Conservation (phyloP, 2,329 filamentous ascomycete genomes). For the Fusarium brevicatenulatum region DNA sequence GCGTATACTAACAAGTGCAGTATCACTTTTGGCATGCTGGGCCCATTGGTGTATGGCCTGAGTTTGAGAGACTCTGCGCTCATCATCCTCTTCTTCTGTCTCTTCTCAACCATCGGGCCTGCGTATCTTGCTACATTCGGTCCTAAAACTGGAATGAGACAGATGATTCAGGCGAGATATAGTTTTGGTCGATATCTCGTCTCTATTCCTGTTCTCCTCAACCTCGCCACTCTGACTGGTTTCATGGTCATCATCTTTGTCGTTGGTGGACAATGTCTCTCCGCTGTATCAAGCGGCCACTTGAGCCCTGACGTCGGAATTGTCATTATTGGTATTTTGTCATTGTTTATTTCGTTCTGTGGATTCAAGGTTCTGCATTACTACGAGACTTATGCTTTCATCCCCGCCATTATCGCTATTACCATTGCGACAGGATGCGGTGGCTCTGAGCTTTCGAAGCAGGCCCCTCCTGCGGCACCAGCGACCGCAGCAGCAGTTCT, state of each 20-base stretch:
- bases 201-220: slow-evolving; percentile 68
- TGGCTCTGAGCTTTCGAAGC: slow-evolving; percentile 59
- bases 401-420: slow-evolving; percentile 65
- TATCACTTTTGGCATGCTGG: slow-evolving; percentile 72
- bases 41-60: slow-evolving; percentile 64
- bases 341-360: slow-evolving; percentile 69
- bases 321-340: slow-evolving; percentile 66
- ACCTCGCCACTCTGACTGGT: slow-evolving; percentile 70
- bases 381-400: slow-evolving; percentile 68
- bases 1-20: slow-evolving; percentile 45
- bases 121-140: slow-evolving; percentile 68
- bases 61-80: slow-evolving; percentile 65
- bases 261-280: slow-evolving; percentile 68
- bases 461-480: slow-evolving; percentile 53
- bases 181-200: slow-evolving; percentile 69
- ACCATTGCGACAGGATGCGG: slow-evolving; percentile 65
- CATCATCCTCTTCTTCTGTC: slow-evolving; percentile 71
- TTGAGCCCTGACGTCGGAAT: slow-evolving; percentile 67
- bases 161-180: slow-evolving; percentile 73
- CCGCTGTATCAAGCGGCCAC: slow-evolving; percentile 60
- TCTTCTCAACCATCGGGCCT: slow-evolving; percentile 63
- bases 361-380: slow-evolving; percentile 67
- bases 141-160: slow-evolving; percentile 70
- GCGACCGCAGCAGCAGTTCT: slow-evolving; percentile 60
- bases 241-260: slow-evolving; percentile 71